Percentiles rank a stretch among this genome's conserved stretches.
phyloP scores from a whole-genome alignment of 164 flowering plant species.

The Annona squamosa region DNA sequence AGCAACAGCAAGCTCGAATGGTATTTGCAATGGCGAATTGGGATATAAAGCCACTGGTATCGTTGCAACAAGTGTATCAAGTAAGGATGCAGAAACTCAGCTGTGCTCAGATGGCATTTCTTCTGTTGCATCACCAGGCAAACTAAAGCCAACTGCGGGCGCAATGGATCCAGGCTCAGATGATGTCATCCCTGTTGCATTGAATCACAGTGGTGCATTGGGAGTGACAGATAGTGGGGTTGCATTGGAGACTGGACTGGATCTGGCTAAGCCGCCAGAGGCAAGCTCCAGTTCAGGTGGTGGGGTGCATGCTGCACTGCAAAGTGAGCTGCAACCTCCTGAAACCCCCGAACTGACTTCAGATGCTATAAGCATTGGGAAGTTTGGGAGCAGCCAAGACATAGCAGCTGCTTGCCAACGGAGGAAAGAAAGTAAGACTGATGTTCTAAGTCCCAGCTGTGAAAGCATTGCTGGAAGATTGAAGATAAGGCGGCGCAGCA shows the following conservation, averaged over 20 bases:
- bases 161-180: background rate
- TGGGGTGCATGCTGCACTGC: background rate
- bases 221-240: too few relatives aligned
- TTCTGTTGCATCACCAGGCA: too few relatives aligned
- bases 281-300: background rate
- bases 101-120: background rate
- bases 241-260: too few relatives aligned
- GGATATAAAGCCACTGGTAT: too few relatives aligned
- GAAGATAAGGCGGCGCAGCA: constrained; percentile 10
- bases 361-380: background rate
- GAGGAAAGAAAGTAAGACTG: background rate
- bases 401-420: background rate
- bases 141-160: background rate
- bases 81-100: background rate
- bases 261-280: too few relatives aligned
- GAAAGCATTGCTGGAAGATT: constrained; percentile 22
- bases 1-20: too few relatives aligned
- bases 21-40: too few relatives aligned
- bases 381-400: background rate
- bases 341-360: background rate
- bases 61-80: too few relatives aligned
- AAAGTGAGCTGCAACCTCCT: background rate
- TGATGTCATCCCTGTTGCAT: too few relatives aligned
- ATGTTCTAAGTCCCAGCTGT: background rate
- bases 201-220: too few relatives aligned